These are phyloP conservation scores for Chimonanthus salicifolius DNA, from an alignment of 164 flowering plant genomes.

Conservation along the genomic window DNA sequence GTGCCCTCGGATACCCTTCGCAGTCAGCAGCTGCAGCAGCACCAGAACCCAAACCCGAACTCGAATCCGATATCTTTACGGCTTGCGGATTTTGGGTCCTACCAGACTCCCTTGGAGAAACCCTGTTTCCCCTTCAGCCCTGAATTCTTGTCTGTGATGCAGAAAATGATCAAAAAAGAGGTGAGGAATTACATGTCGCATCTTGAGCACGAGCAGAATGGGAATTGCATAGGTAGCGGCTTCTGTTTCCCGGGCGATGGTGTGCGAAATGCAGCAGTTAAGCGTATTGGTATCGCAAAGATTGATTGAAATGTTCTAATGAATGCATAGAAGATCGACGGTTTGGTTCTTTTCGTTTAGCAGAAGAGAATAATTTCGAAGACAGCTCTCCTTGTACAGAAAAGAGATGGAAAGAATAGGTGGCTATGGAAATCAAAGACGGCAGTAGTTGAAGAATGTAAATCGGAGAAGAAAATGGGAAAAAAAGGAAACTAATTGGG, in stretches of 20 bases:
- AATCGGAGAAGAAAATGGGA: no score
- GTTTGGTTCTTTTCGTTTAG: no score
- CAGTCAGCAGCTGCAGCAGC: conserved; percentile 11
- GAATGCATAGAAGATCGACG: no score
- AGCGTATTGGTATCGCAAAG: conserved; percentile 60
- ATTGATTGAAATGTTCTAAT: conserved; percentile 28
- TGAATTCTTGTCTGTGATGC: conserved; percentile 71
- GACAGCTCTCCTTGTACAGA: no score
- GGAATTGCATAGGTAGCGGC: conserved; percentile 8
- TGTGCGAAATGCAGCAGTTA: conserved; percentile 53
- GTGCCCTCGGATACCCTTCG: not conserved
- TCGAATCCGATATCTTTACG: not conserved
- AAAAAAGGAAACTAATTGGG: no score
- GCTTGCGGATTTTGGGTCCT: not conserved
- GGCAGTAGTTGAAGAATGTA: no score
- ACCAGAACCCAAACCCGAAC: not conserved
- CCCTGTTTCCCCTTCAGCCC: conserved; percentile 31
- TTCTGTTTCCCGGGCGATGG: conserved; percentile 38
- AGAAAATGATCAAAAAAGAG: conserved; percentile 81
- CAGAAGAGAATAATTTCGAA: no score
- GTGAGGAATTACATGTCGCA: conserved; percentile 79
- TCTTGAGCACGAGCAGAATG: conserved; percentile 22
- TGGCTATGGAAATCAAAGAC: no score
- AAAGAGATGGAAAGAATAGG: no score
- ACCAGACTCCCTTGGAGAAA: conserved; percentile 16